Base-by-base conservation (phyloP, 805 yeast species). In the Sungouiozyma ichnusensis region DNA sequence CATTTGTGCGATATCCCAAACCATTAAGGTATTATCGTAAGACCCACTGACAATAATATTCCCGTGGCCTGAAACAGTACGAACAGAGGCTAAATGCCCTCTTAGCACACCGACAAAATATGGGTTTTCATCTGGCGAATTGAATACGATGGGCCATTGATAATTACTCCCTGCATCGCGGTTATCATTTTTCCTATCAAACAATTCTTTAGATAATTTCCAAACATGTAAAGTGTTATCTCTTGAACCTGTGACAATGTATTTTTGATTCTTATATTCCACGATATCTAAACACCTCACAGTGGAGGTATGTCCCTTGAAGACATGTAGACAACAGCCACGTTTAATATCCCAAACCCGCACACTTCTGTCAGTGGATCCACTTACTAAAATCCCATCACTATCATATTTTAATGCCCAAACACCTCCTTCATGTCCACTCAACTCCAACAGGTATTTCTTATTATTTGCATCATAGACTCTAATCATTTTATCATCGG, bases 351-450 rank as follows among this genome's bases (percentile, higher is more conserved):
- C 85, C 98, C 98, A 92, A 3, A 92, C 78, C 44, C 98, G 73
- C 3, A 92, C 94, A 0, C 95, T 81, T 51, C 96, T 74, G 63
- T 92, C 98, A 0, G 97, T 90, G 2, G 95, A 82, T 0, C 97
- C 98, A 45, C 94, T 83, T 1, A 90, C 95, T 36, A 92, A 69
- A 3, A 59, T 56, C 9, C 63, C 63, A 7, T 87, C 85, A 53
- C 80, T 77, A 17, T 85, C 87, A 57, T 87, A 88, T 62, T 90
- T 86, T 58, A 92, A 71, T 1, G 98, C 97, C 98, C 98, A 92
- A 4, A 92, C 98, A 33, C 98, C 98, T 36, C 98, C 98, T 42
- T 83, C 94, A 57, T 92, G 98, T 6, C 96, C 97, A 35, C 72
- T 69, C 36, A 92, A 68, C 4, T 78, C 77, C 35, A 73, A 67